Percentiles rank a stretch among this genome's conserved stretches.
phyloP scores from a whole-genome alignment of 2,329 filamentous ascomycete genomes.

The Epichloe aotearoae region DNA sequence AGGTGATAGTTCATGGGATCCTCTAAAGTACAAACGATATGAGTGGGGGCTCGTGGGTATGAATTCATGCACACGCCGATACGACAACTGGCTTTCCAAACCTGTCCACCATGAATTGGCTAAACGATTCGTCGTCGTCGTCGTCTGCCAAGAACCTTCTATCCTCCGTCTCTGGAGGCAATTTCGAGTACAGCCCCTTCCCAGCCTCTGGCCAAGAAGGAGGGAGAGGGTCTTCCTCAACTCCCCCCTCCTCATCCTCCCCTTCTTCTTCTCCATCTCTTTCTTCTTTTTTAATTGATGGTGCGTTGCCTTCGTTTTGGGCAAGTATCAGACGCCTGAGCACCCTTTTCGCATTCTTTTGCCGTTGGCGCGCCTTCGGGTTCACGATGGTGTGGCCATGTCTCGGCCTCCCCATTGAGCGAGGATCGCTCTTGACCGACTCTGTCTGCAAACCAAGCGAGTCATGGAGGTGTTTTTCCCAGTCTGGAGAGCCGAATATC shows the following conservation, averaged over 20 bases:
- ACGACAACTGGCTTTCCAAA: slow-evolving; percentile 24
- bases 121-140: slow-evolving; percentile 30
- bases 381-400: slow-evolving; percentile 17
- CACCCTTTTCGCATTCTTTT: slow-evolving; percentile 21
- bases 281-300: slow-evolving; percentile 19
- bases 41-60: no score
- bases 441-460: slow-evolving; percentile 3
- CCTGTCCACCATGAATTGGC: slow-evolving; percentile 27
- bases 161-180: slow-evolving; percentile 26
- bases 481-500: slow-evolving; percentile 28
- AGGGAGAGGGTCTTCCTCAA: slow-evolving; percentile 20
- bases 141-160: slow-evolving; percentile 22
- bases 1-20: no score
- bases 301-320: slow-evolving; percentile 15
- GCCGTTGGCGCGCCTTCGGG: slow-evolving; percentile 17
- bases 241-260: neutral
- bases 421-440: slow-evolving; percentile 3
- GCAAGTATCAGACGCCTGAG: slow-evolving; percentile 16
- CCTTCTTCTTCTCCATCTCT: neutral
- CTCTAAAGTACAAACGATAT: no score
- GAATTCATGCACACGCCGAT: slow-evolving; percentile 14
- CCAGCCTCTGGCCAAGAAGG: slow-evolving; percentile 27
- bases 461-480: slow-evolving; percentile 14
- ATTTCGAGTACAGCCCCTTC: slow-evolving; percentile 25
- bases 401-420: slow-evolving; percentile 13